These are phyloP conservation scores for Penicillium sp. DNA, from an alignment of 2,329 filamentous ascomycete species.

Conservation along the genomic window DNA sequence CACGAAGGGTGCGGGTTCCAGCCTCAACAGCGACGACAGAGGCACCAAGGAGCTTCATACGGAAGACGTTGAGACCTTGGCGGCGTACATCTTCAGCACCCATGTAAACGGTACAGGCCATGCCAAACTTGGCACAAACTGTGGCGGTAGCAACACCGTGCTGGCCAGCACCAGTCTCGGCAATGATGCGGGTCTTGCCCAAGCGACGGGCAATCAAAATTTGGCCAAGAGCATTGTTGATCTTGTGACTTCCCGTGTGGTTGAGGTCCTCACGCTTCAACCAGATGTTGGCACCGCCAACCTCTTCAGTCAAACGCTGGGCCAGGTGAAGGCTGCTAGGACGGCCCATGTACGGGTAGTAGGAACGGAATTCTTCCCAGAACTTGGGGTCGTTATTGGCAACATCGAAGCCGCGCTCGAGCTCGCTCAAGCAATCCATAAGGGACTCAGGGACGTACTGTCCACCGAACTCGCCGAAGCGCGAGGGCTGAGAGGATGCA, in stretches of 20 bases:
- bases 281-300: slow-evolving; percentile 94
- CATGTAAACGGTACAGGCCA: slow-evolving; percentile 99
- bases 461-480: slow-evolving; percentile 94
- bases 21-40: slow-evolving; percentile 91
- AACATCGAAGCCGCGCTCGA: slow-evolving; percentile 86
- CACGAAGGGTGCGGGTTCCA: slow-evolving; percentile 77
- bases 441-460: slow-evolving; percentile 97
- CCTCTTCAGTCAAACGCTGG: slow-evolving; percentile 81
- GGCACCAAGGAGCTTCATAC: slow-evolving; percentile 93
- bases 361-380: slow-evolving; percentile 94
- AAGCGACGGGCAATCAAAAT: slow-evolving; percentile 80
- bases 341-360: slow-evolving; percentile 96
- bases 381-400: slow-evolving; percentile 85
- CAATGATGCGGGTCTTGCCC: slow-evolving; percentile 96
- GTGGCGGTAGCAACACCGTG: slow-evolving; percentile 97
- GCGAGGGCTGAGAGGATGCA: slow-evolving; percentile 67
- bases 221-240: slow-evolving; percentile 97
- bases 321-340: slow-evolving; percentile 90
- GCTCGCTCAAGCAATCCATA: slow-evolving; percentile 91
- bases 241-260: slow-evolving; percentile 98
- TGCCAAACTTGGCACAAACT: slow-evolving; percentile 95
- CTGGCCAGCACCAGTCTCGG: slow-evolving; percentile 95
- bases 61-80: slow-evolving; percentile 96
- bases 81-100: slow-evolving; percentile 94
- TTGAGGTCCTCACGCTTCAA: slow-evolving; percentile 97